Evolutionary conservation across 1,284 basidiomycete genomes (phyloP).

Genomic region (Fomitopsis betulina): DNA sequence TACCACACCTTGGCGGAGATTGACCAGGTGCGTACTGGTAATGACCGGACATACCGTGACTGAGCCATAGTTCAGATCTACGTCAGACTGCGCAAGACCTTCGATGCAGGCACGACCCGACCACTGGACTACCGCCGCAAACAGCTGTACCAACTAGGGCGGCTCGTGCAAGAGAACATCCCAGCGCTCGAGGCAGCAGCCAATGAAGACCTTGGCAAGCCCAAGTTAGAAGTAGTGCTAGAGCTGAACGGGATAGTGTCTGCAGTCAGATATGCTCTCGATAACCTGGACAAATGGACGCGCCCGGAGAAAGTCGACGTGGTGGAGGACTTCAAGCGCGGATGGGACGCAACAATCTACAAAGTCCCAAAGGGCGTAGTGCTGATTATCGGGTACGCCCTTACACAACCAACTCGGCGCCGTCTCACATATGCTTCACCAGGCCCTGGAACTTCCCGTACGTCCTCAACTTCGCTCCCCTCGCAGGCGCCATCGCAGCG

Average conservation of each 20-base stretch:
- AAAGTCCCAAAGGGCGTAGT: conserved; percentile 50
- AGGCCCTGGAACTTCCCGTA: conserved; percentile 57
- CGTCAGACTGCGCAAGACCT: conserved; percentile 40
- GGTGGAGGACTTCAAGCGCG: conserved; percentile 31
- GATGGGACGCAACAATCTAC: conserved; percentile 41
- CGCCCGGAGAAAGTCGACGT: conserved; percentile 37
- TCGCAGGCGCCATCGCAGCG: conserved; percentile 58
- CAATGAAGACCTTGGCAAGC: conserved; percentile 50
- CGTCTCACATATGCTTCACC: not conserved
- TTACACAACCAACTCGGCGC: conserved; percentile 5
- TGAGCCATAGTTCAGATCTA: conserved; percentile 35
- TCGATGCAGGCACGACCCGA: conserved; percentile 46
- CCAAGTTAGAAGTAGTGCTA: conserved; percentile 36
- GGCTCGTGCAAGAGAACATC: conserved; percentile 56
- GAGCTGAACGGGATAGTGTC: conserved; percentile 37
- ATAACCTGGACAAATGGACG: conserved; percentile 49
- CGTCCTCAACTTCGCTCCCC: conserved; percentile 43
- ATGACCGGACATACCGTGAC: too few relatives aligned
- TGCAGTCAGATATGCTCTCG: conserved; percentile 42
- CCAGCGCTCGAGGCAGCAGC: conserved; percentile 44
- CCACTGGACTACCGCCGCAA: conserved; percentile 52
- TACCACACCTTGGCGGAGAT: conserved; percentile 7
- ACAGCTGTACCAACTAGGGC: conserved; percentile 61
- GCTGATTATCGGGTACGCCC: conserved; percentile 34
- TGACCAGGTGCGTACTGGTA: conserved; percentile 4